Base-by-base conservation (phyloP, 1,284 basidiomycete genomes). In the Malassezia arunalokei region DNA sequence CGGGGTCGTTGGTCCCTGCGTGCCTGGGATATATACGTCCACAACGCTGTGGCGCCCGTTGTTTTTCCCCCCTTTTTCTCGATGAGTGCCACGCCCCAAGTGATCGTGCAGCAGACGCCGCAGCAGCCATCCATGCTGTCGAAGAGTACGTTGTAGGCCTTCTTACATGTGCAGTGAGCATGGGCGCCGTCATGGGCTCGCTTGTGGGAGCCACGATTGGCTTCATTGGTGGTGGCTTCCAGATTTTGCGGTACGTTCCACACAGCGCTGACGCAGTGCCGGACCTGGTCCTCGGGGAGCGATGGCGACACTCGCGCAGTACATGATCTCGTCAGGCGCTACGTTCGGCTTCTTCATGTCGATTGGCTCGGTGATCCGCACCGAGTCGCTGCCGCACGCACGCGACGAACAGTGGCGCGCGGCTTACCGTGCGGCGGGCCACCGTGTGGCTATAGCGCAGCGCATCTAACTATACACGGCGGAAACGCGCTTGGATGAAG, bases 281-380 rank as follows among this genome's bases (percentile, higher is more conserved):
- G 67, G 67, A 6, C 64, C 67, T 0, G 67, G 67, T 8, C 67
- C 67, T 17, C 52, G 61, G 27, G 67, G 67, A 1, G 56, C 63
- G 8, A 43, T 70, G 42, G 65, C 58, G 8, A 68, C 65, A 17
- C 54, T 71, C 8, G 57, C 61, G 7, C 66, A 71, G 47, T 71
- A 62, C 54, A 71, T 71, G 68, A 55, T 62, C 7, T 65, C 64
- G 12, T 66, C 63, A 2, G 68, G 58, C 3, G 68, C 68, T 2
- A 71, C 68, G 14, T 71, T 71, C 33, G 68, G 67, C 29, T 69
- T 64, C 56, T 64, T 68, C 58, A 68, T 67, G 65, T 63, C 64
- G 24, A 68, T 70, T 51, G 67, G 67, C 43, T 63, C 66, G 8
- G 67, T 70, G 11, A 52, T 70, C 24, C 58, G 67, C 40, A 68